These are phyloP conservation scores for Russula griseocarnosa DNA, from an alignment of 768 basidiomycete species.

Conservation along the genomic window DNA sequence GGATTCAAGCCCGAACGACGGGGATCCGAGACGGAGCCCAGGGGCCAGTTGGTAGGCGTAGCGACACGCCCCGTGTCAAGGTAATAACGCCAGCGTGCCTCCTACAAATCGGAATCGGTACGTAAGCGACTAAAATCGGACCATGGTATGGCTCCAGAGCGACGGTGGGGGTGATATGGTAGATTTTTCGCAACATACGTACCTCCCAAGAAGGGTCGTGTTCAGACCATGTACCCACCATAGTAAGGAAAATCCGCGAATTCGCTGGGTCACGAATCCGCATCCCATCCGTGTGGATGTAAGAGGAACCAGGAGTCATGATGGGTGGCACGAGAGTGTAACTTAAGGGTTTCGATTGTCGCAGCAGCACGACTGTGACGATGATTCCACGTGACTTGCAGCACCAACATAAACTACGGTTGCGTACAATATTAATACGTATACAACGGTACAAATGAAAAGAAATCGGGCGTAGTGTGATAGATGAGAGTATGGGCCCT, in stretches of 20 bases:
- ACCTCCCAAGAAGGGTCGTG: background rate
- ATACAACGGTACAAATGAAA: background rate
- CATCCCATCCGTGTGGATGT: too few species aligned
- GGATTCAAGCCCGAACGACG: too few species aligned
- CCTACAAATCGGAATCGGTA: background rate
- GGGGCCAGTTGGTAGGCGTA: background rate
- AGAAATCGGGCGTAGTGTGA: too few species aligned
- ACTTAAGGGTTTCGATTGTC: too few species aligned
- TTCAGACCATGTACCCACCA: background rate
- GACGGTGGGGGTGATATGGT: background rate
- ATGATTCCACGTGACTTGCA: too few species aligned
- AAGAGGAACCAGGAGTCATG: too few species aligned
- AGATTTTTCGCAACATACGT: background rate
- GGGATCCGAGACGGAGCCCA: background rate
- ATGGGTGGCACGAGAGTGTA: too few species aligned
- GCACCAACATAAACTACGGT: too few species aligned
- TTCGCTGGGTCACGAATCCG: too few species aligned
- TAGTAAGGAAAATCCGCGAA: background rate
- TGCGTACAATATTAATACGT: too few species aligned
- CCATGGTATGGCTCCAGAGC: background rate
- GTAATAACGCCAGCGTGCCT: background rate
- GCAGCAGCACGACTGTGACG: too few species aligned
- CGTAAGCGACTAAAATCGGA: background rate
- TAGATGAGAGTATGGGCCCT: too few species aligned
- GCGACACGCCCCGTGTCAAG: background rate